Conservation (phyloP, 169 alveolate genomes). For the Babesia bigemina region DNA sequence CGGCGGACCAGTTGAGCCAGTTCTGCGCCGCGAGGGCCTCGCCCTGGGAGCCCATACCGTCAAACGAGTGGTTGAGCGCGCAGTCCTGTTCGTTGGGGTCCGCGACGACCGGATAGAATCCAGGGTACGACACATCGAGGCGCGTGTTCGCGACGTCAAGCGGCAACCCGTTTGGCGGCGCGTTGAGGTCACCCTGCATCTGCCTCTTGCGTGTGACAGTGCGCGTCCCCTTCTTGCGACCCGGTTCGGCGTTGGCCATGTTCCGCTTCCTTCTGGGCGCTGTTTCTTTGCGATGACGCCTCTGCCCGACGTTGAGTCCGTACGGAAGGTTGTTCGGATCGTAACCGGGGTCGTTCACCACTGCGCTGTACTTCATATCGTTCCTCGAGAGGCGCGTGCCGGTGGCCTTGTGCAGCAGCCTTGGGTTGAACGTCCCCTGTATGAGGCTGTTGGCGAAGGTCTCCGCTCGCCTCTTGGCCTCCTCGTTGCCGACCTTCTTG, state of each 20-base stretch:
- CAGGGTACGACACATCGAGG: conserved; percentile 29
- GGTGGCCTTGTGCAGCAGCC: conserved; percentile 79
- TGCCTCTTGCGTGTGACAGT: neutral
- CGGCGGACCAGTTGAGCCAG: conserved; percentile 44
- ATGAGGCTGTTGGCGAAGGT: conserved; percentile 77
- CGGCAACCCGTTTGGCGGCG: neutral
- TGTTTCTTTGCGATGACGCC: neutral
- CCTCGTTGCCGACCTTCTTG: conserved; percentile 81
- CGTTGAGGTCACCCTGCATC: neutral
- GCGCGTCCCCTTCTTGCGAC: neutral
- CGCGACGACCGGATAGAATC: conserved; percentile 27
- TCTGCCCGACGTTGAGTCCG: neutral
- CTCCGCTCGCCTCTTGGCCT: conserved; percentile 79
- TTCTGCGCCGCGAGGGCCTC: conserved; percentile 28
- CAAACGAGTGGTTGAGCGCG: conserved; percentile 12
- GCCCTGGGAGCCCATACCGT: neutral
- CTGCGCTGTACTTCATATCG: conserved; percentile 65
- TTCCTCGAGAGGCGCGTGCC: conserved; percentile 74
- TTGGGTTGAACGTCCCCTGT: conserved; percentile 77
- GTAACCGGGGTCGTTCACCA: conserved; percentile 32
- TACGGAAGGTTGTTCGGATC: neutral
- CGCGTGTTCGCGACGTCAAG: conserved; percentile 12
- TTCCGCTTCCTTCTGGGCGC: neutral
- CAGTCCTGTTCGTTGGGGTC: conserved; percentile 14
- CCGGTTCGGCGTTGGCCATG: neutral